These are phyloP conservation scores for Pyrus pyrifolia DNA, from an alignment of 306 rosid species.

Conservation along the genomic window DNA sequence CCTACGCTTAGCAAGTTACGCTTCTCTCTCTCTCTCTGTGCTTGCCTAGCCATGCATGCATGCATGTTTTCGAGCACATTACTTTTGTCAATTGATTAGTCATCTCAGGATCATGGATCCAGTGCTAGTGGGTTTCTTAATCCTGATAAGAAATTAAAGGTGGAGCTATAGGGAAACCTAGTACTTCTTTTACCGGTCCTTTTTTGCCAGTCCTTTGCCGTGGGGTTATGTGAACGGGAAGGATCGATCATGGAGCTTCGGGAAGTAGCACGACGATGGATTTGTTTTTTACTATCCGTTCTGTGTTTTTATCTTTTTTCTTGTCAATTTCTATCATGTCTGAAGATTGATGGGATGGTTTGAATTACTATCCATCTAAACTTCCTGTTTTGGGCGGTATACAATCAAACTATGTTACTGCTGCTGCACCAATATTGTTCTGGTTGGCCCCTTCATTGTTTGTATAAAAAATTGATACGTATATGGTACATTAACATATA, in stretches of 20 bases:
- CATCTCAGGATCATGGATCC: slow-evolving; percentile 2
- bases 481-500: not conserved
- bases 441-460: slow-evolving; percentile 2
- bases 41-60: not conserved
- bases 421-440: not conserved
- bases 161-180: slow-evolving; percentile 7
- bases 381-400: not conserved
- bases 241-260: not conserved
- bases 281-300: not conserved
- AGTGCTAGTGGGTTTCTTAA: not conserved
- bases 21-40: not conserved
- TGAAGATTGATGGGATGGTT: slow-evolving; percentile 14
- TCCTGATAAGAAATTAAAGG: slow-evolving; percentile 1
- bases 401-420: not conserved
- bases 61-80: not conserved
- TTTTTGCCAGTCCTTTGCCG: slow-evolving; percentile 8
- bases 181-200: slow-evolving; percentile 13
- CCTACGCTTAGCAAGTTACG: not conserved
- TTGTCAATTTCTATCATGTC: not conserved
- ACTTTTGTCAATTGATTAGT: not conserved
- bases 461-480: not conserved
- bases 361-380: not conserved
- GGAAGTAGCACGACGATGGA: slow-evolving; percentile 29
- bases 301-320: not conserved
- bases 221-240: not conserved